Evolutionary conservation across 2,329 filamentous ascomycete genomes (phyloP).

Genomic region (Aureobasidium sp.): DNA sequence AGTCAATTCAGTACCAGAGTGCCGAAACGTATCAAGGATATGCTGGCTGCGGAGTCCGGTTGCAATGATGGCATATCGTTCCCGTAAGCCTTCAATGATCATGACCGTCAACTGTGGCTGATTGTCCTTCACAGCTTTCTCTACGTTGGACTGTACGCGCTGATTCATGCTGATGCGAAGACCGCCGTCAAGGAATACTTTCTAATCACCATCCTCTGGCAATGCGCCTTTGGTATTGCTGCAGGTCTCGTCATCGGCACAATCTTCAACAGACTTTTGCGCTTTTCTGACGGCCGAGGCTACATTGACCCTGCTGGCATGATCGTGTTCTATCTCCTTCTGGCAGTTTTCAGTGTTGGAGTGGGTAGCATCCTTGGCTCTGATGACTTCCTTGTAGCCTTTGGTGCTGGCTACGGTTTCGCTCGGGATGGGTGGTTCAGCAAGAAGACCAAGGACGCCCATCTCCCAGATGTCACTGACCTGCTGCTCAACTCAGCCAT

Average conservation of each 20-base stretch:
- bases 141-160: slow-evolving; percentile 44
- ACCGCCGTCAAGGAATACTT: slow-evolving; percentile 46
- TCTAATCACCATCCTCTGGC: slow-evolving; percentile 48
- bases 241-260: slow-evolving; percentile 44
- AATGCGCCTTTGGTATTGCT: slow-evolving; percentile 43
- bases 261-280: slow-evolving; percentile 41
- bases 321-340: slow-evolving; percentile 49
- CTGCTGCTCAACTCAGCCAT: slow-evolving; percentile 49
- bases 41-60: slow-evolving; percentile 48
- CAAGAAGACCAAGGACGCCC: slow-evolving; percentile 38
- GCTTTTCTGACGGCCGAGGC: slow-evolving; percentile 38
- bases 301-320: slow-evolving; percentile 46
- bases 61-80: slow-evolving; percentile 52
- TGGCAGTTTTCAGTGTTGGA: slow-evolving; percentile 46
- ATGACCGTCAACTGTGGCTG: neutral
- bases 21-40: slow-evolving; percentile 44
- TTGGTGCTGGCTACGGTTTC: slow-evolving; percentile 50
- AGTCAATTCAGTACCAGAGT: slow-evolving; percentile 47
- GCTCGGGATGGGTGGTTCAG: slow-evolving; percentile 48
- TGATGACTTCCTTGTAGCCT: slow-evolving; percentile 52
- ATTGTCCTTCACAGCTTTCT: slow-evolving; percentile 33
- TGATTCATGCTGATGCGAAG: slow-evolving; percentile 33
- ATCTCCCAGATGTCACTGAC: slow-evolving; percentile 46
- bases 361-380: slow-evolving; percentile 45
- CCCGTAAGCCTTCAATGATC: slow-evolving; percentile 25